Evolutionary conservation across 2,329 filamentous ascomycete genomes (phyloP).

Genomic region (Cladosporium sp.): DNA sequence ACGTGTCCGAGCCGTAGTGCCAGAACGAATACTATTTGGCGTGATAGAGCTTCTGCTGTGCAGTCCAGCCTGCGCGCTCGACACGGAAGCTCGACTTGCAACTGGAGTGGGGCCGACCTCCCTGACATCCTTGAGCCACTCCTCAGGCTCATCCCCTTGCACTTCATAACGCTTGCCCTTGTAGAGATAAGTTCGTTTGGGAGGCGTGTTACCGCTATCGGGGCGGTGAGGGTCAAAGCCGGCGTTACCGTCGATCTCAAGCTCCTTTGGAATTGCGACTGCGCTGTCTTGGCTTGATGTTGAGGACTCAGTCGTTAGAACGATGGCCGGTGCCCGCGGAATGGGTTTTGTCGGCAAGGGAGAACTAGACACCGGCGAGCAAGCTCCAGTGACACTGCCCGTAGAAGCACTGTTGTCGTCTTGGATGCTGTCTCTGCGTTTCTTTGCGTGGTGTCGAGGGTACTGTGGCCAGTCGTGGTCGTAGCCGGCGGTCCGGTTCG

Average conservation of each 20-base stretch:
- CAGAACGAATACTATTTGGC: constrained; percentile 1
- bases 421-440: constrained; percentile 18
- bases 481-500: not conserved
- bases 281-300: not conserved
- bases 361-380: not conserved
- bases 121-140: constrained; percentile 16
- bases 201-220: not conserved
- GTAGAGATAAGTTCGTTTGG: constrained; percentile 5
- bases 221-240: constrained; percentile 12
- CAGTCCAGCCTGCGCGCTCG: not conserved
- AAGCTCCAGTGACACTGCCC: not conserved
- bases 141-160: constrained; percentile 13
- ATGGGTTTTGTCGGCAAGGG: not conserved
- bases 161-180: constrained; percentile 15
- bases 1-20: not conserved
- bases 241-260: constrained; percentile 15
- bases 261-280: not conserved
- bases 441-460: not conserved
- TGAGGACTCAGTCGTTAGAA: not conserved
- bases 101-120: not conserved
- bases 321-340: not conserved
- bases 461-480: constrained; percentile 10
- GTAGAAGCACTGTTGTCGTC: constrained; percentile 1
- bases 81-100: not conserved
- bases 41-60: constrained; percentile 1